A percentile compares a stretch with the other conserved stretches of the same genome.
phyloP scores from a whole-genome alignment of 805 yeast genomes.

The Yamadazyma scolyti region DNA sequence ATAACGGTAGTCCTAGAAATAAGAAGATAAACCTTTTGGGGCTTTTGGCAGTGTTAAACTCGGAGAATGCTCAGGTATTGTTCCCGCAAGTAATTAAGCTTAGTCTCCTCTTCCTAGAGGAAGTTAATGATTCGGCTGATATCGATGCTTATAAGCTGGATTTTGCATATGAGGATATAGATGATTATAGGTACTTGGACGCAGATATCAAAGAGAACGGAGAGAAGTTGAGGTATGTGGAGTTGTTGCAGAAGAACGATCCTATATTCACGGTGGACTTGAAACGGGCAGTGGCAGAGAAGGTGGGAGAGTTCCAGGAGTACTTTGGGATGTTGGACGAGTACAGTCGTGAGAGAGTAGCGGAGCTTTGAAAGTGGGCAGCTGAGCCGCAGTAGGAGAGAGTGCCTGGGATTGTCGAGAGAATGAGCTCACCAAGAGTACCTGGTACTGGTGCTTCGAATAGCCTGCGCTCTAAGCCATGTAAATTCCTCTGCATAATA shows the following conservation, averaged over 20 bases:
- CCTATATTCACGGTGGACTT: conserved; percentile 45
- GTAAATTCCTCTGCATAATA: too few relatives aligned
- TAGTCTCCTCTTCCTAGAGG: conserved; percentile 59
- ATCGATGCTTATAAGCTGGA: conserved; percentile 36
- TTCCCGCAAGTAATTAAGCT: conserved; percentile 28
- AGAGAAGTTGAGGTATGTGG: conserved; percentile 35
- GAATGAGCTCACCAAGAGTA: too few relatives aligned
- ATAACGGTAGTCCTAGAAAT: conserved; percentile 70
- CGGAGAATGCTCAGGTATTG: conserved; percentile 22
- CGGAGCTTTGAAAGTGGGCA: too few relatives aligned
- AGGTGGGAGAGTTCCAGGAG: too few relatives aligned
- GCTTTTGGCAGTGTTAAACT: conserved; percentile 46
- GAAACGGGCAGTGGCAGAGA: conserved; percentile 39
- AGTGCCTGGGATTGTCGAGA: too few relatives aligned
- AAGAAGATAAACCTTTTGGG: conserved; percentile 69
- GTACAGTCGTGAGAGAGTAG: too few relatives aligned
- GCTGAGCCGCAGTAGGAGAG: too few relatives aligned
- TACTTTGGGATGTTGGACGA: too few relatives aligned
- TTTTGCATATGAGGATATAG: conserved; percentile 37
- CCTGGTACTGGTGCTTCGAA: too few relatives aligned
- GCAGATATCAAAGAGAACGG: conserved; percentile 41
- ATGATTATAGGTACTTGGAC: conserved; percentile 39
- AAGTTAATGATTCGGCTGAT: conserved; percentile 53
- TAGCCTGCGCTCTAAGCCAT: too few relatives aligned
- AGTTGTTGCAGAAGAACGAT: conserved; percentile 26